These are phyloP conservation scores for Hansenula anomala DNA, from an alignment of 1,139 yeast genomes.

Conservation along the genomic window DNA sequence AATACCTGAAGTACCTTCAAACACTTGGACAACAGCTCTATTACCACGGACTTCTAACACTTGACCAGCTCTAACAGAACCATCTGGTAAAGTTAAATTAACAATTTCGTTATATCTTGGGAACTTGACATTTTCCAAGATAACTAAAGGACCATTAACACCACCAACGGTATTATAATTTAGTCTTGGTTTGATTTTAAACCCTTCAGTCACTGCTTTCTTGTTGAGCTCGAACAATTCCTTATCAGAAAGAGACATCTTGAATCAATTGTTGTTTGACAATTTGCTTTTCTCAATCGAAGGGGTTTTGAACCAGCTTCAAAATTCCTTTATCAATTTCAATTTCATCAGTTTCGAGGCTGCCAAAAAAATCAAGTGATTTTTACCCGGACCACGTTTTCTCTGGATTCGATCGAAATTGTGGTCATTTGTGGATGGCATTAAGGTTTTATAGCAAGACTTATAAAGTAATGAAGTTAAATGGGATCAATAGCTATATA, in stretches of 20 bases:
- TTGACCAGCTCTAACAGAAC: slow-evolving; percentile 91
- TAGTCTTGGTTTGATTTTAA: slow-evolving; percentile 83
- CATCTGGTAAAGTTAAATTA: slow-evolving; percentile 93
- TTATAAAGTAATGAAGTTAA: too few relatives aligned
- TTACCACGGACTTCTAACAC: slow-evolving; percentile 96
- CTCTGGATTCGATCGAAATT: too few relatives aligned
- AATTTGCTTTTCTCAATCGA: neutral
- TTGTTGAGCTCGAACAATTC: slow-evolving; percentile 68
- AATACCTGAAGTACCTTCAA: slow-evolving; percentile 96
- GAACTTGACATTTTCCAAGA: slow-evolving; percentile 91
- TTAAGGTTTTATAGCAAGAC: too few relatives aligned
- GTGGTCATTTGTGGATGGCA: too few relatives aligned
- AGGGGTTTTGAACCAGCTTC: neutral
- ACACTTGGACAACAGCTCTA: slow-evolving; percentile 96
- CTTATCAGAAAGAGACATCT: slow-evolving; percentile 27
- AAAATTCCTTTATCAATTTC: too few relatives aligned
- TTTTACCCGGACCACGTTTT: too few relatives aligned
- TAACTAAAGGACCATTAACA: slow-evolving; percentile 96
- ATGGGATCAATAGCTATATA: too few relatives aligned
- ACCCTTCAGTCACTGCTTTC: slow-evolving; percentile 87
- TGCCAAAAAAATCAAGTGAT: too few relatives aligned
- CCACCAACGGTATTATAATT: slow-evolving; percentile 96
- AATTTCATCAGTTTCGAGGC: too few relatives aligned
- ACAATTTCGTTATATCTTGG: slow-evolving; percentile 97
- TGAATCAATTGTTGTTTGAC: neutral